Percentiles rank a stretch among this genome's conserved stretches.
Conservation (phyloP, 441 rosid genomes). For the Adansonia madagascariensis region DNA sequence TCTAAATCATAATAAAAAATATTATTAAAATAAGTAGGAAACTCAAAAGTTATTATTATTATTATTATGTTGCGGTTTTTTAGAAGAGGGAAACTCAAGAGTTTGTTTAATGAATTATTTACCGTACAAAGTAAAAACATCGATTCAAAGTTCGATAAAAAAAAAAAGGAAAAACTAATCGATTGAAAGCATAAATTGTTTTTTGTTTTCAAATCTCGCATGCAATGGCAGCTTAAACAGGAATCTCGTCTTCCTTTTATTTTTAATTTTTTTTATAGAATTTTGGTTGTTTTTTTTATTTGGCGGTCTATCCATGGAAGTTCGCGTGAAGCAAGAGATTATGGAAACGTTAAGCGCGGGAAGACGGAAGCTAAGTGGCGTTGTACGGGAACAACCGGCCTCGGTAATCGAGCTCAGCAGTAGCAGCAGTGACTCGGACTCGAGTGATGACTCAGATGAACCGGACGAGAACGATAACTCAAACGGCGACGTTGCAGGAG, state of each 20-base stretch:
- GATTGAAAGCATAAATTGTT: no score
- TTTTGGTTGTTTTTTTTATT: not conserved
- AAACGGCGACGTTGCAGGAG: not conserved
- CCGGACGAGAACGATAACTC: constrained; percentile 29
- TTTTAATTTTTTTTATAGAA: not conserved
- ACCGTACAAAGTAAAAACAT: no score
- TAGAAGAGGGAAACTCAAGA: no score
- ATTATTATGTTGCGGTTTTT: no score
- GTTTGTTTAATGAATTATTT: no score
- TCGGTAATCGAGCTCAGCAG: constrained; percentile 20
- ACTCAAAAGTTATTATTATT: no score
- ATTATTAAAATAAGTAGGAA: no score
- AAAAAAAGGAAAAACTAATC: no score
- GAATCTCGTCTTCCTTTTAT: not conserved
- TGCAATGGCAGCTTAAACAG: not conserved
- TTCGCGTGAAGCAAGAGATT: constrained; percentile 17
- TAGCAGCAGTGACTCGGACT: constrained; percentile 49
- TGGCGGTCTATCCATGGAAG: constrained; percentile 25
- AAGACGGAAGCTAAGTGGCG: not conserved
- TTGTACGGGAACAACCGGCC: not conserved
- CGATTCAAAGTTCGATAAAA: no score
- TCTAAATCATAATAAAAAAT: no score
- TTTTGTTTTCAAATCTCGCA: not conserved
- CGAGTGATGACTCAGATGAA: constrained; percentile 35
- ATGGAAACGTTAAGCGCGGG: not conserved